Conservation (phyloP, 441 rosid species). For the Melastoma candidum region DNA sequence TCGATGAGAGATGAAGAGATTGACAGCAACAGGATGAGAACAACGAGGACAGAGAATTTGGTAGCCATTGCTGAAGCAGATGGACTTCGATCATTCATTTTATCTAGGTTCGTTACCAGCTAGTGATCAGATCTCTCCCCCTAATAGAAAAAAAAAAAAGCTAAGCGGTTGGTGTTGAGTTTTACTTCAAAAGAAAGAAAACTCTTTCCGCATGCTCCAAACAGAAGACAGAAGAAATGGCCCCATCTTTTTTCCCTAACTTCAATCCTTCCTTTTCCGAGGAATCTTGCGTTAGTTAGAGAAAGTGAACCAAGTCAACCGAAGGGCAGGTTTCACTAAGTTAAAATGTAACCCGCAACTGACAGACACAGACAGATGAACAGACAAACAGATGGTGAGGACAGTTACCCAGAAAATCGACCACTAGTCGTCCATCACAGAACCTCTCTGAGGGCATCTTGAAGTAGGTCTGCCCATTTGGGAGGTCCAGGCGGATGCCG, state of each 20-base stretch:
- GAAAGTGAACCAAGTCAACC: too few species aligned
- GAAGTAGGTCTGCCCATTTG: constrained; percentile 42
- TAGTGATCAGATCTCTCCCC: not conserved
- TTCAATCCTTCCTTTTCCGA: too few species aligned
- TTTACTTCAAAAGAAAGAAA: too few species aligned
- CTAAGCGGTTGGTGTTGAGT: too few species aligned
- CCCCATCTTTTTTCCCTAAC: too few species aligned
- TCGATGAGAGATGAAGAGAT: constrained; percentile 26
- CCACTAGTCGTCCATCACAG: constrained; percentile 50
- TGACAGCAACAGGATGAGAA: constrained; percentile 18
- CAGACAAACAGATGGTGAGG: not conserved
- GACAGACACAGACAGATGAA: not conserved
- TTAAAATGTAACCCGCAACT: too few species aligned
- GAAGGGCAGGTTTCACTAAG: too few species aligned
- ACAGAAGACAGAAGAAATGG: not conserved
- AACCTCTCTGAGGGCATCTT: constrained; percentile 38
- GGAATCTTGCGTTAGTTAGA: too few species aligned
- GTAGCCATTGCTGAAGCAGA: constrained; percentile 27
- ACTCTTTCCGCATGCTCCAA: too few species aligned
- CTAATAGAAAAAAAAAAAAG: too few species aligned
- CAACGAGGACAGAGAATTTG: constrained; percentile 15
- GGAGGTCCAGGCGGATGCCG: constrained; percentile 33
- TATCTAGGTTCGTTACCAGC: constrained; percentile 24
- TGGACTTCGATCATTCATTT: constrained; percentile 17
- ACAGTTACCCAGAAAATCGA: constrained; percentile 50